Evolutionary conservation across 495 filamentous ascomycete species (phyloP).

Genomic region (Penicillium coffeae): DNA sequence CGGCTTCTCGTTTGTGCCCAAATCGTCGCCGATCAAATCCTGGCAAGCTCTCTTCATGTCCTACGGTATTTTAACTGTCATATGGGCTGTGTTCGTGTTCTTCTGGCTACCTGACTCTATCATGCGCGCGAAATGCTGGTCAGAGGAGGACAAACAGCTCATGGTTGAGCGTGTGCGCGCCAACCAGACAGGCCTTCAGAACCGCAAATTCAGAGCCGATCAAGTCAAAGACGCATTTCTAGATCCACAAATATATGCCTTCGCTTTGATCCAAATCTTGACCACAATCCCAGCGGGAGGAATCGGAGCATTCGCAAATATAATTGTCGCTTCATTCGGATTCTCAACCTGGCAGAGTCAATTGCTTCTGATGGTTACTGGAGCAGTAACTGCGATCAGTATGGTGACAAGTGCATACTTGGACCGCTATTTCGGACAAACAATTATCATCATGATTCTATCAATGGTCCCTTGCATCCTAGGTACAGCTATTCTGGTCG

Average conservation of each 20-base stretch:
- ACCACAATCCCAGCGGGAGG: slow-evolving; percentile 63
- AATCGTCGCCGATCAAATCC: slow-evolving; percentile 32
- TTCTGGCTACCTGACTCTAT: slow-evolving; percentile 45
- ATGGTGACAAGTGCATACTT: slow-evolving; percentile 57
- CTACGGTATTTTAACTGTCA: slow-evolving; percentile 49
- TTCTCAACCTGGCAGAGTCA: slow-evolving; percentile 38
- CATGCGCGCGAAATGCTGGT: slow-evolving; percentile 41
- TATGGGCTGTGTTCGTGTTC: slow-evolving; percentile 43
- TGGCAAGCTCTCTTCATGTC: slow-evolving; percentile 57
- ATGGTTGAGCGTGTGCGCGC: slow-evolving; percentile 45
- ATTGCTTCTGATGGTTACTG: slow-evolving; percentile 60
- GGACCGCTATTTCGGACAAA: slow-evolving; percentile 58
- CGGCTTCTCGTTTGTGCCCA: slow-evolving; percentile 49
- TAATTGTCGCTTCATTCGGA: slow-evolving; percentile 48
- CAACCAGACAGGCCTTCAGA: slow-evolving; percentile 50
- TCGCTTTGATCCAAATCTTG: slow-evolving; percentile 49
- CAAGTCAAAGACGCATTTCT: slow-evolving; percentile 35
- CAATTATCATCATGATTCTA: slow-evolving; percentile 55
- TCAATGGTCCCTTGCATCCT: slow-evolving; percentile 56
- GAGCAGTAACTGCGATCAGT: slow-evolving; percentile 63
- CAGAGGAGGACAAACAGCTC: slow-evolving; percentile 40
- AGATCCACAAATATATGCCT: slow-evolving; percentile 24
- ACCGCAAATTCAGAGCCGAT: slow-evolving; percentile 42
- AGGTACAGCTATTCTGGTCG: slow-evolving; percentile 6
- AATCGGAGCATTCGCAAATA: slow-evolving; percentile 60